Conservation (phyloP, 1,139 yeast genomes). For the Yamadazyma friedrichii region DNA sequence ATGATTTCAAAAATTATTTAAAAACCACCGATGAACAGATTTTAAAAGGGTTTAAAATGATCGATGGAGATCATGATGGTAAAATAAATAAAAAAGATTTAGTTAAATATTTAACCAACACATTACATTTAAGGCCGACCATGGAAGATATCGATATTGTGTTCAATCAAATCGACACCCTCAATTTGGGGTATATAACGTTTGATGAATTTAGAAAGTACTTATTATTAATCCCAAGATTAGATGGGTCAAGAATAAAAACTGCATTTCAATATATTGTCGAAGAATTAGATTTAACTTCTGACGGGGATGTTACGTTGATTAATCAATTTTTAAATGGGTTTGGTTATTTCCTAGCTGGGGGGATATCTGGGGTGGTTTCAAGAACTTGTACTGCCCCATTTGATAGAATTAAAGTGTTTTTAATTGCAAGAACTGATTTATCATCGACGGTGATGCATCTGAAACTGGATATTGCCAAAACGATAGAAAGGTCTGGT, state of each 20-base stretch:
- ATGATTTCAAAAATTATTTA: slow-evolving; percentile 62
- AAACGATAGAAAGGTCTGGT: slow-evolving; percentile 29
- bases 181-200: slow-evolving; percentile 69
- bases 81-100: slow-evolving; percentile 65
- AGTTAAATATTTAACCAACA: slow-evolving; percentile 54
- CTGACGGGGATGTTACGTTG: slow-evolving; percentile 90
- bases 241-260: slow-evolving; percentile 64
- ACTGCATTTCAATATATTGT: slow-evolving; percentile 82
- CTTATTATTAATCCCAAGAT: slow-evolving; percentile 75
- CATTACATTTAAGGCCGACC: slow-evolving; percentile 54
- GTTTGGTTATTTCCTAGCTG: slow-evolving; percentile 87
- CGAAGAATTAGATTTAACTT: slow-evolving; percentile 75
- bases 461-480: slow-evolving; percentile 51
- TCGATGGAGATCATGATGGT: slow-evolving; percentile 81
- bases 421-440: slow-evolving; percentile 88
- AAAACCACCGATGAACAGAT: slow-evolving; percentile 68
- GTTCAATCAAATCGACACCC: slow-evolving; percentile 58
- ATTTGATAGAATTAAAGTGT: slow-evolving; percentile 90
- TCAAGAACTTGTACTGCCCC: slow-evolving; percentile 99
- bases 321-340: slow-evolving; percentile 79
- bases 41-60: slow-evolving; percentile 60
- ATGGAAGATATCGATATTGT: slow-evolving; percentile 56
- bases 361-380: slow-evolving; percentile 93
- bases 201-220: slow-evolving; percentile 87
- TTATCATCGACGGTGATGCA: slow-evolving; percentile 65